phyloP scores from a whole-genome alignment of 441 rosid species.

The Populus hybrid region DNA sequence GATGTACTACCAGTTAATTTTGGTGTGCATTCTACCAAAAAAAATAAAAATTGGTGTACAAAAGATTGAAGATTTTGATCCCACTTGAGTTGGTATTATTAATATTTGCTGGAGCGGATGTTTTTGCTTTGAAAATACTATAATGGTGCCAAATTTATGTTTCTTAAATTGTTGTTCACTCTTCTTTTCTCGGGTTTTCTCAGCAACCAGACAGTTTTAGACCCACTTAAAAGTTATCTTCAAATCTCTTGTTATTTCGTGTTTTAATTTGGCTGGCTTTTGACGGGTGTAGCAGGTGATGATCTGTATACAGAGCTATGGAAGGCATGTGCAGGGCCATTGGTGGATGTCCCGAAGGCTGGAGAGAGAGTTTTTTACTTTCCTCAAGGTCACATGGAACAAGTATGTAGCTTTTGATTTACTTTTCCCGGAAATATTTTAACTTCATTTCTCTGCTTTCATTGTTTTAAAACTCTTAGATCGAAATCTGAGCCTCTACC shows the following conservation, averaged over 20 bases:
- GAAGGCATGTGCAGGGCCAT: conserved; percentile 91
- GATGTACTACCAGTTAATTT: not conserved
- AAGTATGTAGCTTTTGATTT: conserved; percentile 37
- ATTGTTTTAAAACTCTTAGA: not conserved
- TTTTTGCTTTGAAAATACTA: not conserved
- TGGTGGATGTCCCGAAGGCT: conserved; percentile 72
- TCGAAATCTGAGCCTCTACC: not conserved
- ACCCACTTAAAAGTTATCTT: not conserved
- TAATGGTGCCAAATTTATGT: conserved; percentile 8
- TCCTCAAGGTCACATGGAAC: conserved; percentile 97
- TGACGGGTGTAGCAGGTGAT: conserved; percentile 32
- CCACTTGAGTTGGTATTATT: not conserved
- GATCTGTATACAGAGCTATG: conserved; percentile 79
- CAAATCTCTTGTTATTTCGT: not conserved
- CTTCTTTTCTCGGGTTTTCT: conserved; percentile 22
- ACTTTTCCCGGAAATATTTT: conserved; percentile 6
- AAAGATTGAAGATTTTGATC: not conserved
- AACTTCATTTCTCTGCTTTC: not conserved
- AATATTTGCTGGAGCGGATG: conserved; percentile 1
- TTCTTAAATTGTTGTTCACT: not conserved
- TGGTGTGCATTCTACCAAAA: too few species aligned
- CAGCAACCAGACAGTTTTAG: conserved; percentile 16
- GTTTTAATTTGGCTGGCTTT: conserved; percentile 16
- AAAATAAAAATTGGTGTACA: not conserved
- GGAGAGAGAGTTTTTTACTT: conserved; percentile 89